Percentiles rank a stretch among this genome's conserved stretches.
These are phyloP conservation scores for Trichoderma simmonsii DNA, from an alignment of 2,329 filamentous ascomycete genomes.

Conservation along the genomic window DNA sequence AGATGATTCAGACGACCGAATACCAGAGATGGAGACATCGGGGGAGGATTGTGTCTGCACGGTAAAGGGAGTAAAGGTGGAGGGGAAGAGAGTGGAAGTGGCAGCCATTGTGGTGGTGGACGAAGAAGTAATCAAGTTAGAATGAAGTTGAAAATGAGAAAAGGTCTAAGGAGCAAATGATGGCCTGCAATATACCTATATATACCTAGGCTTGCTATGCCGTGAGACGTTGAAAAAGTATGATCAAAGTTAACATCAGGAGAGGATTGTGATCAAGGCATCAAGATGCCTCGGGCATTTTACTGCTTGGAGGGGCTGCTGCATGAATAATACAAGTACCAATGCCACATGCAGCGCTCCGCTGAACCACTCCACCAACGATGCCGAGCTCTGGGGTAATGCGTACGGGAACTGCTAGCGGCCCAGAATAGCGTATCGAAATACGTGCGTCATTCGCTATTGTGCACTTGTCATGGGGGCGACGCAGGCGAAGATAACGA, in stretches of 20 bases:
- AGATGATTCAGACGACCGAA: not conserved
- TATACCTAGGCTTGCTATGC: not conserved
- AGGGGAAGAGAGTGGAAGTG: not conserved
- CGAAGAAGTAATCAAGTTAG: not conserved
- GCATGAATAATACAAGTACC: not conserved
- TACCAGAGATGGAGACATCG: slow-evolving; percentile 7
- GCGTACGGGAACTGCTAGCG: not conserved
- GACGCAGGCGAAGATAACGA: not conserved
- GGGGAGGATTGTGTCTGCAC: not conserved
- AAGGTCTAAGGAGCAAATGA: not conserved
- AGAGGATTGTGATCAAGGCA: not conserved
- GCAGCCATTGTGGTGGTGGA: not conserved
- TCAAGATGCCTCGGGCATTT: not conserved
- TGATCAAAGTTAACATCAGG: not conserved
- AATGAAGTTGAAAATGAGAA: not conserved
- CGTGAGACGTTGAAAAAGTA: not conserved
- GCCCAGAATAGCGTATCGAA: not conserved
- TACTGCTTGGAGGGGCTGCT: not conserved
- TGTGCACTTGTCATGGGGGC: not conserved
- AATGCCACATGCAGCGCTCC: not conserved
- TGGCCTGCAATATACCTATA: not conserved
- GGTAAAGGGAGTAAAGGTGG: slow-evolving; percentile 2
- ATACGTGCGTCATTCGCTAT: not conserved
- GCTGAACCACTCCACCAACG: not conserved
- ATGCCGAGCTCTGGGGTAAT: not conserved